Conservation (phyloP, 148 eudicot species). For the Talinum fruticosum region DNA sequence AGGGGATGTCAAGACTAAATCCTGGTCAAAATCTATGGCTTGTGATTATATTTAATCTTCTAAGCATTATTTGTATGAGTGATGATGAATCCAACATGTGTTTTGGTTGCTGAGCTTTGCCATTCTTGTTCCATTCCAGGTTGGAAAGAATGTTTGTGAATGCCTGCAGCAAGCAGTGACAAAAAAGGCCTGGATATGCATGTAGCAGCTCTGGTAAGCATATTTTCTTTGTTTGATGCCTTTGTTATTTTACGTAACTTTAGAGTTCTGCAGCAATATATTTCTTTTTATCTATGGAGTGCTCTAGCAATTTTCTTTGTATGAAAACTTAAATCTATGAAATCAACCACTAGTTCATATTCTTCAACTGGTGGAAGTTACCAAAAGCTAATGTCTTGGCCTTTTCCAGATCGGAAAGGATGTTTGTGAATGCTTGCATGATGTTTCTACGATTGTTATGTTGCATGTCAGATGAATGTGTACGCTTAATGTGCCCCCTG, state of each 20-base stretch:
- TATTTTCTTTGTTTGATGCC: neutral
- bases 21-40: neutral
- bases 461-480: too few species aligned
- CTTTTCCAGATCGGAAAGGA: too few species aligned
- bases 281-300: neutral
- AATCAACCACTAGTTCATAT: neutral
- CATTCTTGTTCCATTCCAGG: conserved; percentile 39
- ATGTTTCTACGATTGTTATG: too few species aligned
- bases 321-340: neutral
- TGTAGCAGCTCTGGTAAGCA: conserved; percentile 69
- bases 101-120: neutral
- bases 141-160: conserved; percentile 71
- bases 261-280: too few species aligned
- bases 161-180: conserved; percentile 59
- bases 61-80: neutral
- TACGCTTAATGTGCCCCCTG: too few species aligned
- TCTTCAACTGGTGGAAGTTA: neutral
- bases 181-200: conserved; percentile 68
- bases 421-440: too few species aligned
- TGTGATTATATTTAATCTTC: neutral
- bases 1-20: neutral
- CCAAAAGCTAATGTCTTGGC: neutral
- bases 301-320: neutral
- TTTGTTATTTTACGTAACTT: neutral
- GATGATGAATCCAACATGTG: neutral